Evolutionary conservation across 345 rosid species (phyloP).

Genomic region (Rhodamnia argentea): DNA sequence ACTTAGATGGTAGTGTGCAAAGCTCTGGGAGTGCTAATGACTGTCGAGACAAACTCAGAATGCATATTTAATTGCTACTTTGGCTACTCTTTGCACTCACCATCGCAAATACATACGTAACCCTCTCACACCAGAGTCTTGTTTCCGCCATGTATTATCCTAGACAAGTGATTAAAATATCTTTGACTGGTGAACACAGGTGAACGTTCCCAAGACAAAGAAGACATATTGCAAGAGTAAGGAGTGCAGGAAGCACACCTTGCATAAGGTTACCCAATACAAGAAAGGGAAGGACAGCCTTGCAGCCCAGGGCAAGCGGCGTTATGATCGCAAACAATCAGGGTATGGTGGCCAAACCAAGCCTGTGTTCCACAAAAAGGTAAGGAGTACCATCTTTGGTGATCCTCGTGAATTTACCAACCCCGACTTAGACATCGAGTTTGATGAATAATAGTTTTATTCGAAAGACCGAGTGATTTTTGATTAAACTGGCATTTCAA

Average conservation of each 20-base stretch:
- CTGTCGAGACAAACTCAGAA: neutral
- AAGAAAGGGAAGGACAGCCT: constrained; percentile 82
- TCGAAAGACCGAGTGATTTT: neutral
- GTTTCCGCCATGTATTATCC: neutral
- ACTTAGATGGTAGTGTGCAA: neutral
- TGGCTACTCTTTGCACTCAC: neutral
- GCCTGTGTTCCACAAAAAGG: constrained; percentile 89
- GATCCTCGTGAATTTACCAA: neutral
- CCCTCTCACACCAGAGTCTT: neutral
- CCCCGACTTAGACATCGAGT: neutral
- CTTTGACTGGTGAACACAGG: constrained; percentile 18
- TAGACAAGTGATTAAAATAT: neutral
- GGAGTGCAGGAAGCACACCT: constrained; percentile 70
- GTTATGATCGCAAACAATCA: constrained; percentile 75
- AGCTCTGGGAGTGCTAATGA: neutral
- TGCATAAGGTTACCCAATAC: constrained; percentile 80
- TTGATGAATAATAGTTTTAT: neutral
- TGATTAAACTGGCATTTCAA: neutral
- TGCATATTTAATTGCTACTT: neutral
- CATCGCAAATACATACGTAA: neutral
- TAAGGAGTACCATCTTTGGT: neutral
- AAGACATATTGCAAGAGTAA: constrained; percentile 75
- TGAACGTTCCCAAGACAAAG: constrained; percentile 84
- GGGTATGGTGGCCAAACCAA: constrained; percentile 87
- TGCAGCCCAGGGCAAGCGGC: constrained; percentile 77